phyloP scores from a whole-genome alignment of 768 basidiomycete species.

The Clavulina sp. region DNA sequence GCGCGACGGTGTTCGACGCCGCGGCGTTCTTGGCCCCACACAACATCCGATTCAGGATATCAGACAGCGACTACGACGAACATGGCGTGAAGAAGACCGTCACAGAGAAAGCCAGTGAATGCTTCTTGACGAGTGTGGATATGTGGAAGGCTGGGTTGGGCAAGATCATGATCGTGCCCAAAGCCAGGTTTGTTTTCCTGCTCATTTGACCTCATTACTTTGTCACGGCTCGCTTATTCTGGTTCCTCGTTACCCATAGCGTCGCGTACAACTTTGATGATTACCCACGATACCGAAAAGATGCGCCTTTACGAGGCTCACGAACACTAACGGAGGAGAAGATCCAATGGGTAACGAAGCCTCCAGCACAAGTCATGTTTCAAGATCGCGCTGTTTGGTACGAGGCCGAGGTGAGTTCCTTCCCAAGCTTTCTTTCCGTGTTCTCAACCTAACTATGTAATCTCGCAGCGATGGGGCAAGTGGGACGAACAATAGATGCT shows the following conservation, averaged over 20 bases:
- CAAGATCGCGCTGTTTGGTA: neutral
- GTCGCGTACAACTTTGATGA: neutral
- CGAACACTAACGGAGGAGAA: neutral
- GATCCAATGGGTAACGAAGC: neutral
- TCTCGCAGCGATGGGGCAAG: neutral
- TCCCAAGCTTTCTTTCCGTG: neutral
- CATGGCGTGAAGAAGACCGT: neutral
- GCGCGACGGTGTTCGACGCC: conserved; percentile 29
- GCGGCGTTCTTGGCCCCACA: conserved; percentile 22
- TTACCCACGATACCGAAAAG: neutral
- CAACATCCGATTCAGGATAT: conserved; percentile 24
- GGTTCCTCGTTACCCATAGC: neutral
- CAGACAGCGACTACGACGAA: conserved; percentile 16
- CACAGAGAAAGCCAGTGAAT: conserved; percentile 24
- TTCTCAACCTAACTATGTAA: neutral
- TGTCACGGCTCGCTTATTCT: neutral
- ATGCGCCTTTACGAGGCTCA: neutral
- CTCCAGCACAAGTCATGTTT: neutral
- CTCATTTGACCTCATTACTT: neutral
- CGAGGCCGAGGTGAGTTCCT: neutral
- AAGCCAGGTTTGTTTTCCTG: conserved; percentile 19
- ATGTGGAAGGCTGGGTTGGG: conserved; percentile 28
- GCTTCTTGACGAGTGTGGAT: conserved; percentile 30
- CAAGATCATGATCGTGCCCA: conserved; percentile 29
- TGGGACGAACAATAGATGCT: neutral